phyloP scores from a whole-genome alignment of 495 filamentous ascomycete genomes.

The Terfezia claveryi region DNA sequence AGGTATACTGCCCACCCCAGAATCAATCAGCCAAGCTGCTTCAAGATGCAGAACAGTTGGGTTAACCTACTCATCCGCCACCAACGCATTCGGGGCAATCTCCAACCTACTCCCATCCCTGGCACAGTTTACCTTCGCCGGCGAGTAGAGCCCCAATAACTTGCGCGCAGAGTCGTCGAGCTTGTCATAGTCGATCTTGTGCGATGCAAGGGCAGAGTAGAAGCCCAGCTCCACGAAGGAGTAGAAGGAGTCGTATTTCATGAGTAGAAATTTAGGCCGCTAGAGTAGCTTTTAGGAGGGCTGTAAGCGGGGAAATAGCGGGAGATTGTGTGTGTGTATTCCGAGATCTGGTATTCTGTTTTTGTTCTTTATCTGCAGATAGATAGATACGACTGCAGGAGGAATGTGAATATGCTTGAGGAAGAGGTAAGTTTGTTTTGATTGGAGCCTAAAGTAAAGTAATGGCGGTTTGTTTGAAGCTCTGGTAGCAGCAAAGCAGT shows the following conservation, averaged over 20 bases:
- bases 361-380: no score
- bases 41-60: neutral
- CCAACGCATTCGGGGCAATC: slow-evolving; percentile 66
- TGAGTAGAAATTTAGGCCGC: neutral
- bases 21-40: no score
- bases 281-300: no score
- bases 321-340: no score
- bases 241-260: slow-evolving; percentile 63
- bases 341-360: no score
- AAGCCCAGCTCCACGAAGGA: slow-evolving; percentile 92
- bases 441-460: no score
- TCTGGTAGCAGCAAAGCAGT: no score
- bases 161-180: slow-evolving; percentile 77
- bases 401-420: no score
- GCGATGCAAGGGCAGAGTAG: slow-evolving; percentile 66
- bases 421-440: no score
- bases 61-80: slow-evolving; percentile 48
- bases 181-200: slow-evolving; percentile 90
- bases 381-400: no score
- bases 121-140: slow-evolving; percentile 34
- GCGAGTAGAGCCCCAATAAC: slow-evolving; percentile 77
- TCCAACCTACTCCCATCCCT: slow-evolving; percentile 64
- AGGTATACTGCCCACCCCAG: neutral
- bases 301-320: no score
- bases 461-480: no score